Percentiles rank a stretch among this genome's conserved stretches.
Evolutionary conservation across 805 yeast genomes (phyloP).

Genomic region (Scheffersomyces spartinae): DNA sequence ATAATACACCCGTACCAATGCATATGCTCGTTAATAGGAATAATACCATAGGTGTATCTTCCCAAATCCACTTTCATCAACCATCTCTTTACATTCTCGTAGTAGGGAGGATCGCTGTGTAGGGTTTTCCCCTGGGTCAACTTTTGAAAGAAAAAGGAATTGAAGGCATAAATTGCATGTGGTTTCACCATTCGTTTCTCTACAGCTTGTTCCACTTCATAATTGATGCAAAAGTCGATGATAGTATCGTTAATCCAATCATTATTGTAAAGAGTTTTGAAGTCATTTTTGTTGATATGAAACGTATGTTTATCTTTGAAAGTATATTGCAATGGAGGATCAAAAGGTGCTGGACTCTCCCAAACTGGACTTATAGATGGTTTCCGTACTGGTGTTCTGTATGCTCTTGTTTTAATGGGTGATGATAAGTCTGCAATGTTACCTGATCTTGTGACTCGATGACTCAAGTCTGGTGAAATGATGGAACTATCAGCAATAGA

Average conservation of each 20-base stretch:
- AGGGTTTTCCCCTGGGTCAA: no score
- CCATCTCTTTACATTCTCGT: conserved; percentile 67
- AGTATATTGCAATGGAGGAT: conserved; percentile 34
- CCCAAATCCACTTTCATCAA: conserved; percentile 51
- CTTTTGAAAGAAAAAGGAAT: conserved; percentile 75
- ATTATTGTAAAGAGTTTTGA: conserved; percentile 63
- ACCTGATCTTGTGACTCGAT: no score
- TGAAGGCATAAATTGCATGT: conserved; percentile 46
- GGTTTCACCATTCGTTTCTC: conserved; percentile 12
- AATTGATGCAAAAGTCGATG: conserved; percentile 73
- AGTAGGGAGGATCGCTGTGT: conserved; percentile 30
- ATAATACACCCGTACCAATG: conserved; percentile 89
- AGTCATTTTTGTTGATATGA: conserved; percentile 57
- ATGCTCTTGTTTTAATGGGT: no score
- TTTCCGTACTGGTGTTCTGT: no score
- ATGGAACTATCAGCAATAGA: no score
- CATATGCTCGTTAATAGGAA: conserved; percentile 70
- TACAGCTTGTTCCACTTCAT: conserved; percentile 28
- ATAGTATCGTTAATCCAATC: conserved; percentile 87
- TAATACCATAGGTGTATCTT: conserved; percentile 46
- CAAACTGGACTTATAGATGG: no score
- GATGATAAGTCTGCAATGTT: no score
- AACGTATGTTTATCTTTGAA: conserved; percentile 46
- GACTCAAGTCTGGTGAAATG: no score
- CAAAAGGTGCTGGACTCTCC: no score